Conservation (phyloP, 768 basidiomycete species). For the Auricularia cornea region DNA sequence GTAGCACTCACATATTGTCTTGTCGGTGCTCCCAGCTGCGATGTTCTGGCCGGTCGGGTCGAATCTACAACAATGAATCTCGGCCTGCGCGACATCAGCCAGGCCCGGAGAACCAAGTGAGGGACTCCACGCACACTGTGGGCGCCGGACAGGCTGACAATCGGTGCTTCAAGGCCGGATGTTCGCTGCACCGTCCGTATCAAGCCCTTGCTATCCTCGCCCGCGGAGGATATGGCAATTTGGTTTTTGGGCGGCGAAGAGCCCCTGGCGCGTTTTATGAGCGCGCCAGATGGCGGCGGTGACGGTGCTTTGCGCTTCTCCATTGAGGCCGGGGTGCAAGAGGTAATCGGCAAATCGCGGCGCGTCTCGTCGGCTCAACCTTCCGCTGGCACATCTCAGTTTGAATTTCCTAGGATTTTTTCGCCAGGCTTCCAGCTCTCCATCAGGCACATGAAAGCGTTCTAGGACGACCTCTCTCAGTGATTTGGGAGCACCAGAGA, state of each 20-base stretch:
- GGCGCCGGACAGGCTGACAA: slow-evolving; percentile 81
- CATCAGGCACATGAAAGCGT: no score
- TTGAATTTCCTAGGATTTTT: no score
- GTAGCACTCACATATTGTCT: slow-evolving; percentile 69
- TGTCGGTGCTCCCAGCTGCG: slow-evolving; percentile 85
- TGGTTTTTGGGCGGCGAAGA: slow-evolving; percentile 50
- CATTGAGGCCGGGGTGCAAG: not conserved
- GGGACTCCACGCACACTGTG: slow-evolving; percentile 55
- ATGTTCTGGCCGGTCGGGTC: slow-evolving; percentile 91
- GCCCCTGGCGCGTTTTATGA: slow-evolving; percentile 56
- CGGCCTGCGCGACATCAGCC: slow-evolving; percentile 41
- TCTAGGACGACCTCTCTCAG: no score
- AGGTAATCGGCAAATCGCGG: not conserved
- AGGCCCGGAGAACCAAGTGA: not conserved
- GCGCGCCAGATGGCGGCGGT: slow-evolving; percentile 16
- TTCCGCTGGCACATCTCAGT: no score
- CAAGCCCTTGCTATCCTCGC: slow-evolving; percentile 70
- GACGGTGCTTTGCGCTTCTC: slow-evolving; percentile 1
- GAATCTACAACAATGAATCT: slow-evolving; percentile 88
- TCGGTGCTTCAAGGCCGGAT: slow-evolving; percentile 89
- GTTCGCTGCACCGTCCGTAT: slow-evolving; percentile 84
- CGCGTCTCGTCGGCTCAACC: no score
- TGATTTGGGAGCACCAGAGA: no score
- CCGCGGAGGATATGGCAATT: slow-evolving; percentile 66
- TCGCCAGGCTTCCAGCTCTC: no score